Conservation (phyloP, 371 early-diverging fungal species). For the Synchytrium microbalum region DNA sequence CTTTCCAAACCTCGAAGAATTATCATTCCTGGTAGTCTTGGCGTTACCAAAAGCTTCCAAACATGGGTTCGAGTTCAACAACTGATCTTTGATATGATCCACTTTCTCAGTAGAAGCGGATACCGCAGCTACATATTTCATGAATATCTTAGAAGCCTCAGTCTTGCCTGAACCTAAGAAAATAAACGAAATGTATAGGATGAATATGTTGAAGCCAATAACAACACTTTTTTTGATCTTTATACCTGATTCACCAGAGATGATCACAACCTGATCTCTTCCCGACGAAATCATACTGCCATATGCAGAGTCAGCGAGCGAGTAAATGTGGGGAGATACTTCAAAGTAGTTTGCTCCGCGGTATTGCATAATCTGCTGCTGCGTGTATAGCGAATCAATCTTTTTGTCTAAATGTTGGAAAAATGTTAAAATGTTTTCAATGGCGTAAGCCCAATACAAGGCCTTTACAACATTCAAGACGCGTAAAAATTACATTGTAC, state of each 20-base stretch:
- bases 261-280: constrained; percentile 95
- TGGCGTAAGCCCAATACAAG: too few species aligned
- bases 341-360: constrained; percentile 16
- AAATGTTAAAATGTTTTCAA: too few species aligned
- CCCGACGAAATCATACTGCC: constrained; percentile 14
- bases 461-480: too few species aligned
- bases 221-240: too few species aligned
- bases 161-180: too few species aligned
- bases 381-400: too few species aligned
- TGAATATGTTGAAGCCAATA: too few species aligned
- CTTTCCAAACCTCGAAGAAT: constrained; percentile 92
- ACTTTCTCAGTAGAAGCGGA: background rate
- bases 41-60: constrained; percentile 95
- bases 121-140: background rate
- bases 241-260: constrained; percentile 97
- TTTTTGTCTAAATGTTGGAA: too few species aligned
- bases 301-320: constrained; percentile 13
- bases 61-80: background rate
- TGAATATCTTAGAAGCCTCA: background rate
- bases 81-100: background rate
- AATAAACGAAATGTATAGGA: too few species aligned
- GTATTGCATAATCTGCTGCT: constrained; percentile 15
- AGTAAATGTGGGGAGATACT: constrained; percentile 22
- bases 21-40: constrained; percentile 98
- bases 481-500: constrained; percentile 13